Evolutionary conservation across 768 basidiomycete genomes (phyloP).

Genomic region (Steccherinum ochraceum): DNA sequence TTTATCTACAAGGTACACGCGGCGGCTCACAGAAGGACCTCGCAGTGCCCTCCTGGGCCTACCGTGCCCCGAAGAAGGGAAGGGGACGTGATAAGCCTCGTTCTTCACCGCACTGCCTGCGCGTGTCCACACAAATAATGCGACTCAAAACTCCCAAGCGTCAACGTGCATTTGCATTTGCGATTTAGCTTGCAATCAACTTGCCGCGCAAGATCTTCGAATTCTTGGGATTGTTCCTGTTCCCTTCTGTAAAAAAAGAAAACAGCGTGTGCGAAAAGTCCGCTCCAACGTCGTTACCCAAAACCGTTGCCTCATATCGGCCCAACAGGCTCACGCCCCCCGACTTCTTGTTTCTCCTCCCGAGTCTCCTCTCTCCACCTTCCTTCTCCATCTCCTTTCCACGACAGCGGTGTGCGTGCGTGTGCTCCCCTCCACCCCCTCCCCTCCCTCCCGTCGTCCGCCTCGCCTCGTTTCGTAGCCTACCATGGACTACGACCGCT

Average conservation of each 20-base stretch:
- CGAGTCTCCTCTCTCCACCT: background rate
- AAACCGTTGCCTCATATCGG: background rate
- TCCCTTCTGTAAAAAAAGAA: background rate
- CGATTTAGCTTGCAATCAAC: background rate
- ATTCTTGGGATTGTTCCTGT: too few species aligned
- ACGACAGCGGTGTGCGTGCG: background rate
- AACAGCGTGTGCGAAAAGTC: background rate
- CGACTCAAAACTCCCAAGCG: background rate
- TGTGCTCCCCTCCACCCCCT: background rate
- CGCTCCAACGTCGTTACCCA: background rate
- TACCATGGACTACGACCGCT: slow-evolving; percentile 34
- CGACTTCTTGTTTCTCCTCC: background rate
- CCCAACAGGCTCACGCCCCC: background rate
- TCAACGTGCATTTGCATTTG: background rate
- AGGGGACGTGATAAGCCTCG: background rate
- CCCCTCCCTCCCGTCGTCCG: slow-evolving; percentile 2
- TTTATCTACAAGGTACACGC: too few species aligned
- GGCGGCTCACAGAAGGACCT: too few species aligned
- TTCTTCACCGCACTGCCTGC: background rate
- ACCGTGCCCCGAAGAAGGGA: too few species aligned
- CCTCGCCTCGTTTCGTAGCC: background rate
- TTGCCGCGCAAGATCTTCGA: background rate
- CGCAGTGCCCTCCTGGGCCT: too few species aligned
- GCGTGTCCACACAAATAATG: background rate
- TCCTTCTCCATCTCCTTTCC: background rate